Percentiles rank a stretch among this genome's conserved stretches.
These are phyloP conservation scores for Penicillium sp. DNA, from an alignment of 2,329 filamentous ascomycete genomes.

Conservation along the genomic window DNA sequence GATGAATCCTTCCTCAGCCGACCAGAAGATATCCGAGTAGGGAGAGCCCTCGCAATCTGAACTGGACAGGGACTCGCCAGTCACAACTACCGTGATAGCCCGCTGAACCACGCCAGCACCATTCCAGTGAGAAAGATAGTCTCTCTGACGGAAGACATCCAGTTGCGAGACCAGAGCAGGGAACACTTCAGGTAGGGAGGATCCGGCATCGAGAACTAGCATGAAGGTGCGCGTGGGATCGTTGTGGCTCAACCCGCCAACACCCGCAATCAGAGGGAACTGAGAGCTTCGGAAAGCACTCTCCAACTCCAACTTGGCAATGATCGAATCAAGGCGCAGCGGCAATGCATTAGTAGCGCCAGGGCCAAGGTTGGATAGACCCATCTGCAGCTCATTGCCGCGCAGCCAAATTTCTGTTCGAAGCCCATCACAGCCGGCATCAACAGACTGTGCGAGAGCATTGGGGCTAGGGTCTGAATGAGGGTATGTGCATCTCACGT, in stretches of 20 bases:
- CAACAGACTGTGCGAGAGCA: conserved; percentile 24
- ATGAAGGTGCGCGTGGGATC: conserved; percentile 20
- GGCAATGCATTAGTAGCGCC: conserved; percentile 20
- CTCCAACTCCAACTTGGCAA: conserved; percentile 16
- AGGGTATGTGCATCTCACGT: conserved; percentile 25
- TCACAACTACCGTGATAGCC: conserved; percentile 28
- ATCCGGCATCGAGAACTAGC: conserved; percentile 28
- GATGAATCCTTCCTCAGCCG: conserved; percentile 1
- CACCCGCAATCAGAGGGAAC: background rate
- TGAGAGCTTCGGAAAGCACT: conserved; percentile 2
- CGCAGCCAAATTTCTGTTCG: conserved; percentile 30
- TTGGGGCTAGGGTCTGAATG: conserved; percentile 19
- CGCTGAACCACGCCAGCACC: conserved; percentile 20
- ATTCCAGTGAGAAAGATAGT: conserved; percentile 28
- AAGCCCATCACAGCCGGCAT: conserved; percentile 29
- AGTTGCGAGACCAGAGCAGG: conserved; percentile 23
- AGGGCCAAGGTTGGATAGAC: conserved; percentile 9
- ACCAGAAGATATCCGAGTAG: conserved; percentile 20
- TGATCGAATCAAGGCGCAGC: conserved; percentile 27
- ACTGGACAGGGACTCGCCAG: conserved; percentile 8
- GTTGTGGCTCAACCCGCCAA: conserved; percentile 1
- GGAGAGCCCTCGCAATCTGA: conserved; percentile 7
- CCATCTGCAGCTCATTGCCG: conserved; percentile 25
- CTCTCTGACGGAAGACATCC: conserved; percentile 17
- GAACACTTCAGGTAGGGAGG: conserved; percentile 17